Conservation (phyloP, 1,284 basidiomycete genomes). For the Volvariella surrecta region DNA sequence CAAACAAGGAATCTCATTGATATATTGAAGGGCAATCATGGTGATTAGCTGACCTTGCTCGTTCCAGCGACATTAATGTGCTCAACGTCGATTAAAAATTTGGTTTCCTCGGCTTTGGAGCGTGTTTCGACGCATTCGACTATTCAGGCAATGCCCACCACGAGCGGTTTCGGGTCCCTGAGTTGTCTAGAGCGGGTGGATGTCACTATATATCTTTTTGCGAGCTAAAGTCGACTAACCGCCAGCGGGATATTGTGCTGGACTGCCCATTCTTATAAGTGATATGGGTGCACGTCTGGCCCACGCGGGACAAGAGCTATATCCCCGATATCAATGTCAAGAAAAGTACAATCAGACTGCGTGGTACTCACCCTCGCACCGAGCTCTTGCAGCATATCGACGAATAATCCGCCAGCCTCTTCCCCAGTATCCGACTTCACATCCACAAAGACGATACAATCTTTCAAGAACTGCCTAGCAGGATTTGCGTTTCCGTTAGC, state of each 20-base stretch:
- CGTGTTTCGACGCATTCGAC: constrained; percentile 76
- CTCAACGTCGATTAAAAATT: constrained; percentile 63
- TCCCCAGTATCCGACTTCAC: constrained; percentile 83
- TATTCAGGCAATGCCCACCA: constrained; percentile 91
- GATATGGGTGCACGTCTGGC: constrained; percentile 83
- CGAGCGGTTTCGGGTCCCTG: constrained; percentile 60
- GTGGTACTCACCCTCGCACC: constrained; percentile 71
- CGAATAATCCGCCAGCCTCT: constrained; percentile 76
- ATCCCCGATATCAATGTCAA: constrained; percentile 1
- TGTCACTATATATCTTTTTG: neutral
- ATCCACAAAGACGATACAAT: constrained; percentile 85
- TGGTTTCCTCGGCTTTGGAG: constrained; percentile 54
- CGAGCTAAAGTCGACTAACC: constrained; percentile 35
- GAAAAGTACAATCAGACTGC: neutral
- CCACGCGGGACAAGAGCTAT: constrained; percentile 53
- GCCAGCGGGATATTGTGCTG: constrained; percentile 70
- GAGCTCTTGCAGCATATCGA: constrained; percentile 73
- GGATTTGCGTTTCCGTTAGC: constrained; percentile 12
- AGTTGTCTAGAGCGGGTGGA: constrained; percentile 38
- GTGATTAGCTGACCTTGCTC: constrained; percentile 46
- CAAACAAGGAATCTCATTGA: constrained; percentile 5
- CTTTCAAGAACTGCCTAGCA: constrained; percentile 49
- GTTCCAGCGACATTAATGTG: constrained; percentile 56
- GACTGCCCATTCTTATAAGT: constrained; percentile 83
- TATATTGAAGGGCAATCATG: neutral